phyloP scores from a whole-genome alignment of 805 yeast genomes.

The Myxozyma neotropica region DNA sequence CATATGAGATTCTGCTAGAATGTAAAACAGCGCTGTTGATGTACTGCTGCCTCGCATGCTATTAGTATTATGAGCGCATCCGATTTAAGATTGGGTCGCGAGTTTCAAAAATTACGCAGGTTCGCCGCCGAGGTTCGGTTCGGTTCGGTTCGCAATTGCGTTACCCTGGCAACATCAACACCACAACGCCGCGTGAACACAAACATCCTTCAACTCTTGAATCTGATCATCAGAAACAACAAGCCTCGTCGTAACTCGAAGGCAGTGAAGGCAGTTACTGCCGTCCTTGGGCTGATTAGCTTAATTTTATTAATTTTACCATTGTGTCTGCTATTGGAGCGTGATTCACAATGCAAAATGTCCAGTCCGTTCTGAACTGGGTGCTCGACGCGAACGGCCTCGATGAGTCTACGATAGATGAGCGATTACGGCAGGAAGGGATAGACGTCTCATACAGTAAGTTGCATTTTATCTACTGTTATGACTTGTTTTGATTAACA shows the following conservation, averaged over 20 bases:
- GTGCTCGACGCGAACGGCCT: slow-evolving; percentile 19
- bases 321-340: not conserved
- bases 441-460: slow-evolving; percentile 6
- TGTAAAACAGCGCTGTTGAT: too few relatives aligned
- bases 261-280: too few relatives aligned
- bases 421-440: slow-evolving; percentile 14
- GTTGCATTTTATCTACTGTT: not conserved
- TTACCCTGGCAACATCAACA: slow-evolving; percentile 6
- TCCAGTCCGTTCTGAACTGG: slow-evolving; percentile 20
- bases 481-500: too few relatives aligned
- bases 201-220: not conserved
- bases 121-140: not conserved
- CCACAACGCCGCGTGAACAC: not conserved
- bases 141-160: too few relatives aligned
- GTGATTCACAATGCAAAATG: not conserved
- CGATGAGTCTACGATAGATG: slow-evolving; percentile 24
- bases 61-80: too few relatives aligned
- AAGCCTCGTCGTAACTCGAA: too few relatives aligned
- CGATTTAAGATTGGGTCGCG: too few relatives aligned
- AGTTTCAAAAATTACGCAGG: not conserved
- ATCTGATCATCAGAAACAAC: not conserved
- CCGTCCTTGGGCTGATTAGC: too few relatives aligned
- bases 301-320: not conserved
- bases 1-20: too few relatives aligned
- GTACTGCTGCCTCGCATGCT: too few relatives aligned